Evolutionary conservation across 169 alveolate species (phyloP), one percentile per base, ranked within the genome.

Genomic region (Eimeria falciformis): DNA sequence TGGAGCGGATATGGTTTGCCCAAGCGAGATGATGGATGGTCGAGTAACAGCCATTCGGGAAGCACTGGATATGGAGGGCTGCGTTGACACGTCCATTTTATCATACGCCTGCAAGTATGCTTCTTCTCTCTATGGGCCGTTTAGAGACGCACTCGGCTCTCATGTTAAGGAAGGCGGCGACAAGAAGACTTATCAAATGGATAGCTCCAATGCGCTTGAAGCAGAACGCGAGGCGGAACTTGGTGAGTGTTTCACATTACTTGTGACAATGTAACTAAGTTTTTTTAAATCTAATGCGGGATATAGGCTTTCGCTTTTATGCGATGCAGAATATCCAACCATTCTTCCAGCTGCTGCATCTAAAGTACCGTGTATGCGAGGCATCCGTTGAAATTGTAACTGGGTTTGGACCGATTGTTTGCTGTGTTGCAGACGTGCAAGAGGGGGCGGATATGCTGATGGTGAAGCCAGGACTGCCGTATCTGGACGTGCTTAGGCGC

Each of bases 1-100:
- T 46, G 98, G 98, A 40, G 97, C 98, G 47, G 97, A 97, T 69
- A 95, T 97, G 65, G 96, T 97, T 9, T 95, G 97, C 50, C 98
- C 98, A 29, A 96, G 97, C 87, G 98, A 97, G 90, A 96, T 97
- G 96, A 97, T 97, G 98, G 98, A 97, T 65, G 96, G 96, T 25
- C 95, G 98, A 88, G 95, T 97, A 69, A 95, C 92, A 3, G 95
- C 95, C 66, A 95, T 97, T 43, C 96, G 97, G 83, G 94, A 96
- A 33, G 93, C 94, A 37, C 95, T 97, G 58, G 94, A 93, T 53
- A 91, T 90, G 90, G 78, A 93, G 45, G 93, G 95, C 25, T 92
- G 95, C 23, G 87, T 93, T 43, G 93, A 93, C 68, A 68, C 87
- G 17, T 53, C 75, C 50, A 95, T 97, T 45, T 94, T 97, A 94